phyloP scores from a whole-genome alignment of 345 rosid genomes.

The Kandelia obovata region DNA sequence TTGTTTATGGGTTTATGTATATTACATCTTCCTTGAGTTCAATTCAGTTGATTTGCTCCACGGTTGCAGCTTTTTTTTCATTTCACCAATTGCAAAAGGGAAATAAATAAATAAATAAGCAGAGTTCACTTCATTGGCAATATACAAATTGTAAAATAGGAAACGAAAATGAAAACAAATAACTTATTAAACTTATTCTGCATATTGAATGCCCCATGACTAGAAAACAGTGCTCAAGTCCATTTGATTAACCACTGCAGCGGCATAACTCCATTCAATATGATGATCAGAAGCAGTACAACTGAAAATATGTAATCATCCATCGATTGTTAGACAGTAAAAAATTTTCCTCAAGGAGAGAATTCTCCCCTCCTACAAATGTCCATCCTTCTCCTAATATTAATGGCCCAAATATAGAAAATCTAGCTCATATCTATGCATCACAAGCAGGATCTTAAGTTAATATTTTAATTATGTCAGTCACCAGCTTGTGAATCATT shows the following conservation, averaged over 20 bases:
- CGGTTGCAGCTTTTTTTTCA: neutral
- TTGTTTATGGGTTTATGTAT: slow-evolving; percentile 10
- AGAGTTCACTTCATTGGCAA: neutral
- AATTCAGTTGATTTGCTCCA: slow-evolving; percentile 8
- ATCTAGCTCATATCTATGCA: neutral
- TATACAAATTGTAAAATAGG: too few relatives aligned
- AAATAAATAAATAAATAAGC: neutral
- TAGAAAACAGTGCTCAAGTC: neutral
- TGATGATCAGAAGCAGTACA: neutral
- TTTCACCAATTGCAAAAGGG: neutral
- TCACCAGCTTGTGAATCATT: neutral
- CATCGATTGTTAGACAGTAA: neutral
- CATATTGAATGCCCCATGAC: neutral
- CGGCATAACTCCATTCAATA: neutral
- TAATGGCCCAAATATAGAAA: neutral
- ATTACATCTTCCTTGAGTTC: slow-evolving; percentile 11
- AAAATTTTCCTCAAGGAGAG: neutral
- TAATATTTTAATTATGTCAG: too few relatives aligned
- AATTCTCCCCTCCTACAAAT: neutral
- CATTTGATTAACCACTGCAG: neutral
- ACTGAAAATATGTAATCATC: neutral
- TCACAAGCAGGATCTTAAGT: too few relatives aligned
- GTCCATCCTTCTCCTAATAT: too few relatives aligned
- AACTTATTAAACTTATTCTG: too few relatives aligned
- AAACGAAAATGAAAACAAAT: too few relatives aligned